These are phyloP conservation scores for Xylaria arbuscula DNA, from an alignment of 2,329 filamentous ascomycete genomes.

Conservation along the genomic window DNA sequence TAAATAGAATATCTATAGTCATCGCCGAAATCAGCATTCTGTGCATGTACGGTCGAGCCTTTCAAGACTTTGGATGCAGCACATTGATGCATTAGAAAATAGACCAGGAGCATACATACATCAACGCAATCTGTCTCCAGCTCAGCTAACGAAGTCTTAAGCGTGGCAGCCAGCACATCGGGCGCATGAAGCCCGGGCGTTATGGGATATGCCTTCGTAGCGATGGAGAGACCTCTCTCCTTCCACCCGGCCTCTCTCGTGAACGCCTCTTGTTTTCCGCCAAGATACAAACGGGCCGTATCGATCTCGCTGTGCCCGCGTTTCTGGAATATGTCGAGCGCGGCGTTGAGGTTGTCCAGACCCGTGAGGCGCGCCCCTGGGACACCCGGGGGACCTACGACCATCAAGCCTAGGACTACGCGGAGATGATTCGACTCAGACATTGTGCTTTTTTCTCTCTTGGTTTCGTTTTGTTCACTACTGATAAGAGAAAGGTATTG, in stretches of 20 bases:
- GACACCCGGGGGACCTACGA: conserved; percentile 75
- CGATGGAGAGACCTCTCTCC: conserved; percentile 77
- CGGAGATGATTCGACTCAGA: conserved; percentile 62
- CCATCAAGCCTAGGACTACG: conserved; percentile 86
- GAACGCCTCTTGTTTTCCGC: conserved; percentile 79
- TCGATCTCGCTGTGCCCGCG: conserved; percentile 85
- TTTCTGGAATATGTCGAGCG: conserved; percentile 78
- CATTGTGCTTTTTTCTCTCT: conserved; percentile 17
- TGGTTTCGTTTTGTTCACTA: background rate
- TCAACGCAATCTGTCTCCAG: conserved; percentile 78
- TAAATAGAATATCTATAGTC: conserved; percentile 72
- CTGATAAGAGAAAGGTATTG: too few species aligned
- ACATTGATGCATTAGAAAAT: background rate
- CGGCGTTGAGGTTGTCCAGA: conserved; percentile 72
- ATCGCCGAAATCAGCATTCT: background rate
- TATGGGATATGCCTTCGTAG: conserved; percentile 79
- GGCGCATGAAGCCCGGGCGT: conserved; percentile 70
- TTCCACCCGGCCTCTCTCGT: conserved; percentile 82
- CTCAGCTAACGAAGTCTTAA: conserved; percentile 75
- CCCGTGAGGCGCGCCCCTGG: conserved; percentile 77
- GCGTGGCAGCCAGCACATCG: conserved; percentile 68
- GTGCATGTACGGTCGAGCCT: too few species aligned
- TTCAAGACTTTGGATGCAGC: background rate
- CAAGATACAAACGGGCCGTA: conserved; percentile 81
- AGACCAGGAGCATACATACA: conserved; percentile 51